Evolutionary conservation across 352 stramenopile genomes (phyloP).

Genomic region (Vaucheria bursata): DNA sequence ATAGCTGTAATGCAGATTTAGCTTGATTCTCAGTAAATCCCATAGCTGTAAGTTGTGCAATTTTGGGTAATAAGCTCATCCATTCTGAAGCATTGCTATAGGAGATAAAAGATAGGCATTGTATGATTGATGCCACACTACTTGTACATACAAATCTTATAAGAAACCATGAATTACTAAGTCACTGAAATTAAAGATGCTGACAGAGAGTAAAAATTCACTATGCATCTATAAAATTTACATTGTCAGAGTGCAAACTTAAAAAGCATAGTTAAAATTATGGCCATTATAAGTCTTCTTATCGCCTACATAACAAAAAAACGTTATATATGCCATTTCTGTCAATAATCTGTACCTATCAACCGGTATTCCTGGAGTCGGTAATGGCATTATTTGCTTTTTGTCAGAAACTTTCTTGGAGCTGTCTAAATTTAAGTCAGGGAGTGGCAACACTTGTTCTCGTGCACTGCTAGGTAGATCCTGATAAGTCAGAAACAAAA

Average conservation of each 20-base stretch:
- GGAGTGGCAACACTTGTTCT: background rate
- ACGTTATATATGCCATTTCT: no score
- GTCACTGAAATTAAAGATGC: no score
- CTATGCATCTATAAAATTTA: background rate
- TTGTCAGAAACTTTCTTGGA: background rate
- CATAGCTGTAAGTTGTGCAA: conserved; percentile 36
- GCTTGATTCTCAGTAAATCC: conserved; percentile 43
- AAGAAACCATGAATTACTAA: no score
- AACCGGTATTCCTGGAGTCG: no score
- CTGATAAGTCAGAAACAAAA: background rate
- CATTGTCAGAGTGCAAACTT: background rate
- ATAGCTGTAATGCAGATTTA: conserved; percentile 21
- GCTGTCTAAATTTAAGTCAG: background rate
- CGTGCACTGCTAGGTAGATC: background rate
- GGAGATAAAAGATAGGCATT: background rate
- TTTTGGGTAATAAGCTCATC: conserved; percentile 4
- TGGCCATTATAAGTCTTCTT: no score
- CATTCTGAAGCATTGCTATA: background rate
- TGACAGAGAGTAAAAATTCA: background rate
- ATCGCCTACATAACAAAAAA: no score
- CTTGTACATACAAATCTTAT: no score
- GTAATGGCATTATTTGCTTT: no score
- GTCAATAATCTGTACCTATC: no score
- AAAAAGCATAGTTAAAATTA: no score
- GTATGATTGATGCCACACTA: no score